Conservation (phyloP, 2,329 filamentous ascomycete genomes). For the Passalora sequoiae region DNA sequence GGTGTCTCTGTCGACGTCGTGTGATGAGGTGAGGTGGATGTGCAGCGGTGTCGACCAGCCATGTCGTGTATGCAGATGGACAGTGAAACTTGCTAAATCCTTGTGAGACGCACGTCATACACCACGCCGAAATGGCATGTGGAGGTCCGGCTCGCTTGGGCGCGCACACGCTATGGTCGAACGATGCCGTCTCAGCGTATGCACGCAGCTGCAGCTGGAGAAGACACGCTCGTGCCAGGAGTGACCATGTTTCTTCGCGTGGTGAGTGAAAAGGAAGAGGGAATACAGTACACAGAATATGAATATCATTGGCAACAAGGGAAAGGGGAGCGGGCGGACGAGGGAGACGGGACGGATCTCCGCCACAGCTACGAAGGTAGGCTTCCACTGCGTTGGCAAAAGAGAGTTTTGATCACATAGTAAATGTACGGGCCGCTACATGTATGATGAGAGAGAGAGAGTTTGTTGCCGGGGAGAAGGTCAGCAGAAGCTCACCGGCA, state of each 20-base stretch:
- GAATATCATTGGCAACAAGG: too few species aligned
- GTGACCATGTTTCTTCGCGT: background rate
- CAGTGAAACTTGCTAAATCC: background rate
- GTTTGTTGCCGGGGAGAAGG: background rate
- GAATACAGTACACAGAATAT: too few species aligned
- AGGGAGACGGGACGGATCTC: too few species aligned
- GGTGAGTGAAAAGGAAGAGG: too few species aligned
- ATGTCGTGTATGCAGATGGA: background rate
- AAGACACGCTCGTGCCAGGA: background rate
- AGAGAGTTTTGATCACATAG: too few species aligned
- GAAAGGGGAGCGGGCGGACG: too few species aligned
- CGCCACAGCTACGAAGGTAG: too few species aligned
- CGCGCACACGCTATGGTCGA: background rate
- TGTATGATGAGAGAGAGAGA: too few species aligned
- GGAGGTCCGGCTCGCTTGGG: slow-evolving; percentile 1
- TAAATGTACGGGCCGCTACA: too few species aligned
- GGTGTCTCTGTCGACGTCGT: background rate
- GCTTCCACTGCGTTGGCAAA: too few species aligned
- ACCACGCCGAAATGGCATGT: background rate
- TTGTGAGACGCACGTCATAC: background rate
- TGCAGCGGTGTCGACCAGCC: background rate
- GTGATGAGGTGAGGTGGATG: background rate
- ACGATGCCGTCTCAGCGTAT: background rate
- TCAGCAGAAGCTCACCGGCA: background rate
- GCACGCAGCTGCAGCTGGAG: background rate